Base-by-base conservation (phyloP, 495 filamentous ascomycete species). In the Tuber calosporum region DNA sequence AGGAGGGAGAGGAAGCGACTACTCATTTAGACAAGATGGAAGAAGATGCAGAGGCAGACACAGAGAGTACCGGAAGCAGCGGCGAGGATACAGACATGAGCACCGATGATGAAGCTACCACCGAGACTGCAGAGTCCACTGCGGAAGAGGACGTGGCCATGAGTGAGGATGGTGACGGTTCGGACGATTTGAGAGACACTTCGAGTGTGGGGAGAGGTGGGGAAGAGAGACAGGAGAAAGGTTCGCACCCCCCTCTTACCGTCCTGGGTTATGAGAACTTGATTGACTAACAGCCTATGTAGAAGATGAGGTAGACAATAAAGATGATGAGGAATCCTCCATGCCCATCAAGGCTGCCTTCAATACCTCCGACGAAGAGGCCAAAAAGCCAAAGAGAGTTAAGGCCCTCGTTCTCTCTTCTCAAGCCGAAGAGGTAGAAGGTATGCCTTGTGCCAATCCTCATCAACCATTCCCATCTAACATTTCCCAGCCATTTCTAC, bases 21-120 rank as follows among this genome's bases (percentile, higher is more conserved):
- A 30, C 26, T 34, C 43, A 66, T 20, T 69, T 42, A 38, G 79
- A 81, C 43, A 79, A 77, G 37, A 78, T 78, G 76, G 76, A 78
- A 42, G 76, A 78, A 66, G 76, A 78, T 37, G 77, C 76, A 39
- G 76, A 78, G 11, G 76, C 73, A 69, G 68, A 70, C 19, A 38
- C 71, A 58, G 73, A 67, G 53, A 62, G 53, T 34, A 15, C 26
- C 53, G 30, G 53, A 45, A 72, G 72, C 67, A 75, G 69, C 34
- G 68, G 69, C 34, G 78, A 74, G 71, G 74, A 77, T 40, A 79
- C 74, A 13, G 78, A 74, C 45, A 79, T 79, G 74, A 80, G 72
- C 45, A 72, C 69, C 7, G 78, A 79, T n/a, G 74, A 79, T 36
- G 75, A 68, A 62, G 66, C 67, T n/a, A 39, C 48, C 38, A 73